Base-by-base conservation (phyloP, 148 eudicot species). In the Dianthus caryophyllus region DNA sequence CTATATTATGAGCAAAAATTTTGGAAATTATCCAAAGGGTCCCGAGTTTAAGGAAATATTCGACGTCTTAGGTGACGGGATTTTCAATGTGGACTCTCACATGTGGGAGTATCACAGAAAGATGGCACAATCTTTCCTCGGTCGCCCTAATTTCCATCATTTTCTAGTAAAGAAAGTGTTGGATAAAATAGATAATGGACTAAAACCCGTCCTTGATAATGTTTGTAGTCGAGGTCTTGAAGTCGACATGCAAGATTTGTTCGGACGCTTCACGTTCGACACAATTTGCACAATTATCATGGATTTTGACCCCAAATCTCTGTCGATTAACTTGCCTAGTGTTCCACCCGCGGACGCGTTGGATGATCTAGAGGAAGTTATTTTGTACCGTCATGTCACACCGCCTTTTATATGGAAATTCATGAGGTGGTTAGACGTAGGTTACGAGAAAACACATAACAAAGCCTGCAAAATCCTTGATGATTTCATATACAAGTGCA, bases 21-120 rank as follows among this genome's bases (percentile, higher is more conserved):
- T 81, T 44, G 21, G 15, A 11, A 86, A 84, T 53, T 86, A 79
- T 48, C 83, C 75, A 0, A 86, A 86, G 62, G 86, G 86, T 8
- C 53, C 76, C 5, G 50, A 69, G 44, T 78, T 80, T 65, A 51
- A 27, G 13, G 77, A 84, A 54, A 78, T 79, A 0, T 78, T 84
- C 7, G 84, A 86, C 4, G 44, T 80, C 26, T 52, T 80, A 43
- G 88, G 91, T 48, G 80, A 80, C 15, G 91, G 88, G 52, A 84
- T 86, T 39, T 77, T 82, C 68, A 84, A 82, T 49, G 47, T 81
- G 0, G 88, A 84, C 44, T 25, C 26, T 6, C 77, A 68, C 12
- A 14, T 70, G 30, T 84, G 91, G 88, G 69, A 31, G 26, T 31
- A 31, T 29, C 71, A 73, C 26, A 56, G 84, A 56, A 79, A 63